phyloP scores from a whole-genome alignment of 805 yeast genomes.

The Blastobotrys americana region DNA sequence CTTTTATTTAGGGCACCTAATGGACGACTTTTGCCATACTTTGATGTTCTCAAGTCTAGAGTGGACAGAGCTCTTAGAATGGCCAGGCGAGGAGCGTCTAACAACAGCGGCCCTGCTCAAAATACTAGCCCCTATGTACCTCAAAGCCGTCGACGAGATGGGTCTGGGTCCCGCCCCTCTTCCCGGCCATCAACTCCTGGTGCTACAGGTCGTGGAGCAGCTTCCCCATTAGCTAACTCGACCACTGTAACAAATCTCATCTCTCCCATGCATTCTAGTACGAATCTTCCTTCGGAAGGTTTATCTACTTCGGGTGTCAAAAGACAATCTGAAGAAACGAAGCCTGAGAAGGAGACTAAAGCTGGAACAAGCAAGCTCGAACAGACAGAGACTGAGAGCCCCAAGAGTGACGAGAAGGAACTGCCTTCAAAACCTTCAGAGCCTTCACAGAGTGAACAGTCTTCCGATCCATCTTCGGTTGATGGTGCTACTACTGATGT shows the following conservation, averaged over 20 bases:
- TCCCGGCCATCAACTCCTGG: constrained; percentile 10
- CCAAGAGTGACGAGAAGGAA: constrained; percentile 6
- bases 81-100: constrained; percentile 6
- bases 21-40: constrained; percentile 66
- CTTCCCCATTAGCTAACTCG: constrained; percentile 7
- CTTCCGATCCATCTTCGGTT: no score
- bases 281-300: constrained; percentile 14
- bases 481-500: no score
- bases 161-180: constrained; percentile 8
- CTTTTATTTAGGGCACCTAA: constrained; percentile 49
- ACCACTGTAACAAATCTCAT: constrained; percentile 9
- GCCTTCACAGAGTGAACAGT: no score
- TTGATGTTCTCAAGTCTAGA: constrained; percentile 46
- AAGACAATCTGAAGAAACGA: constrained; percentile 5
- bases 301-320: constrained; percentile 1
- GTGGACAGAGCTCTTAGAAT: constrained; percentile 27
- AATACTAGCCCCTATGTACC: background rate
- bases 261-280: constrained; percentile 13
- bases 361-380: constrained; percentile 8
- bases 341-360: constrained; percentile 4
- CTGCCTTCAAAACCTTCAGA: background rate
- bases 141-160: background rate
- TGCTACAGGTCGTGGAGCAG: constrained; percentile 6
- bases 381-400: constrained; percentile 3
- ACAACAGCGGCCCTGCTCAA: background rate